Percentiles rank a stretch among this genome's conserved stretches.
These are phyloP conservation scores for Backusella tuberculispora DNA, from an alignment of 192 early-diverging fungal genomes.

Conservation along the genomic window DNA sequence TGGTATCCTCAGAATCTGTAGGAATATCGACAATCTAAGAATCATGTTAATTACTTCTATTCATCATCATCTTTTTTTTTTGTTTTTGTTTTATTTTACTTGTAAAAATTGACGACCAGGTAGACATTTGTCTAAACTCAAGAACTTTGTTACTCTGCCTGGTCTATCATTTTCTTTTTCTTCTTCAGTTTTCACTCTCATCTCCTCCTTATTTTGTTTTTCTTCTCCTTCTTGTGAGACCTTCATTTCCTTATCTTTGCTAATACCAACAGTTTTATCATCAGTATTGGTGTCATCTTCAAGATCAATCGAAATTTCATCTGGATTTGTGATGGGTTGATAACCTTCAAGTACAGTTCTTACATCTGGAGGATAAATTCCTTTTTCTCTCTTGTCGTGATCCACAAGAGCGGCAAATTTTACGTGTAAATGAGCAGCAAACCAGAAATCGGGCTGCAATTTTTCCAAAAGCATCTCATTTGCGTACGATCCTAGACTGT, in stretches of 20 bases:
- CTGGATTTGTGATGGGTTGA: conserved; percentile 42
- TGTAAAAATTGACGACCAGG: conserved; percentile 81
- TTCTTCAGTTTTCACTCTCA: not conserved
- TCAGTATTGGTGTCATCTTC: conserved; percentile 33
- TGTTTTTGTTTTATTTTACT: conserved; percentile 43
- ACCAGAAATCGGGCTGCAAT: conserved; percentile 90
- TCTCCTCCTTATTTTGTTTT: not conserved
- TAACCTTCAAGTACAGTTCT: conserved; percentile 36
- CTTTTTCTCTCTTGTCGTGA: conserved; percentile 43
- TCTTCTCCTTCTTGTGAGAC: not conserved
- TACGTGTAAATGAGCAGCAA: conserved; percentile 95
- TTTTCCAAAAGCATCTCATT: conserved; percentile 73
- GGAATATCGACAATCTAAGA: conserved; percentile 58
- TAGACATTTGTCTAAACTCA: conserved; percentile 95
- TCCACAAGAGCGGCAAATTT: conserved; percentile 77
- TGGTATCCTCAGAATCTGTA: conserved; percentile 31
- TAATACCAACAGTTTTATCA: not conserved
- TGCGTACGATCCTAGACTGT: conserved; percentile 77
- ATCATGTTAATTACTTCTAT: not conserved
- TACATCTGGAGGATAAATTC: conserved; percentile 28
- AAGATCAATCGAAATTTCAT: conserved; percentile 57
- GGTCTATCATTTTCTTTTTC: not conserved
- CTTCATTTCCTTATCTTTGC: not conserved
- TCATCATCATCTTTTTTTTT: not conserved
- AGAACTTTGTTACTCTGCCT: conserved; percentile 69